Conservation (phyloP, 2,329 filamentous ascomycete genomes). For the Ceratocystis albifundus region DNA sequence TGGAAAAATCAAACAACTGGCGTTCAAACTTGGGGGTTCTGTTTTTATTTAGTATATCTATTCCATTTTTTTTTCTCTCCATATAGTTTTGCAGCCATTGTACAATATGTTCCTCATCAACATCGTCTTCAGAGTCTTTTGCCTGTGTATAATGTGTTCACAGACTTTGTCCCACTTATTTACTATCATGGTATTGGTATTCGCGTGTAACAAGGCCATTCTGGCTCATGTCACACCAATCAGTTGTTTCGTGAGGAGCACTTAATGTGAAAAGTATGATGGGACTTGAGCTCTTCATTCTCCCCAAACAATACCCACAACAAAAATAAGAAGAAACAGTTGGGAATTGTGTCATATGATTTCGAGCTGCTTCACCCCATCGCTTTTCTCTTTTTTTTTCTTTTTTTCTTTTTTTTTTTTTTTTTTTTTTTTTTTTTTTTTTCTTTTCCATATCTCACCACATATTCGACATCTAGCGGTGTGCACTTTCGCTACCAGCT, state of each 20-base stretch:
- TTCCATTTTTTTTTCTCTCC: not conserved
- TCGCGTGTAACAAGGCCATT: not conserved
- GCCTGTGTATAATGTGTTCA: not conserved
- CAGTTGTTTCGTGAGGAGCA: not conserved
- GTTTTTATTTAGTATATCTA: constrained; percentile 6
- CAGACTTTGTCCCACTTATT: not conserved
- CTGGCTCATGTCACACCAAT: not conserved
- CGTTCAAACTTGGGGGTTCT: not conserved
- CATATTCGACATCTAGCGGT: not conserved
- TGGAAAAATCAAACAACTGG: constrained; percentile 10
- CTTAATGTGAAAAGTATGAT: too few relatives aligned
- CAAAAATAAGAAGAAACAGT: not conserved
- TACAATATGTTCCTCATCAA: not conserved
- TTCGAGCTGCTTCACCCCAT: not conserved
- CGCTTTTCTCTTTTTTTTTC: too few relatives aligned
- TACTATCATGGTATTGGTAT: not conserved
- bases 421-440: too few relatives aligned
- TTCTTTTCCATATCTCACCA: not conserved
- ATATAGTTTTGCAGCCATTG: not conserved
- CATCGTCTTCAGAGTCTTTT: too few relatives aligned
- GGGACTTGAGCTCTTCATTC: too few relatives aligned
- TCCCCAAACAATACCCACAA: not conserved
- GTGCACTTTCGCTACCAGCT: not conserved
- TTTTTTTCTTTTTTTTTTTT: too few relatives aligned
- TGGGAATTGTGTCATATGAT: not conserved